These are phyloP conservation scores for Cyclotella sp. DNA, from an alignment of 108 stramenopile genomes.

Conservation along the genomic window DNA sequence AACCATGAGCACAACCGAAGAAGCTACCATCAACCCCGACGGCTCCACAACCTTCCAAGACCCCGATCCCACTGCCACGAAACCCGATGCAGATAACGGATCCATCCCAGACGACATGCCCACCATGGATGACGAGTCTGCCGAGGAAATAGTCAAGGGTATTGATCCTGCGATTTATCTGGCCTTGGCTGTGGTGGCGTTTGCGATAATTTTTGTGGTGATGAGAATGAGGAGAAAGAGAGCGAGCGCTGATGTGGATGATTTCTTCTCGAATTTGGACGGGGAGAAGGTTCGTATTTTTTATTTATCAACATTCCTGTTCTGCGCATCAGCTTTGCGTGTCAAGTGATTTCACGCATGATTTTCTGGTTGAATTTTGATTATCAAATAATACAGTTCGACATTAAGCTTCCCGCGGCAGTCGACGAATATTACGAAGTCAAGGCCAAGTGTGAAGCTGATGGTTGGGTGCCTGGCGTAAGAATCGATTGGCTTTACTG, in stretches of 20 bases:
- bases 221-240: constrained; percentile 55
- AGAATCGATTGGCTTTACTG: neutral
- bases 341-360: neutral
- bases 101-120: constrained; percentile 36
- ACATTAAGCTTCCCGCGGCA: constrained; percentile 84
- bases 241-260: constrained; percentile 64
- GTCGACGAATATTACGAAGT: constrained; percentile 89
- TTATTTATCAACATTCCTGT: neutral
- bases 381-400: constrained; percentile 59
- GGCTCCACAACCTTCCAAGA: constrained; percentile 77
- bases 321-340: no score
- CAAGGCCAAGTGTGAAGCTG: constrained; percentile 70
- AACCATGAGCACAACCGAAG: constrained; percentile 46
- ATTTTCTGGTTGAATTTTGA: constrained; percentile 12
- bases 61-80: constrained; percentile 12
- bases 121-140: constrained; percentile 29
- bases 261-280: constrained; percentile 83
- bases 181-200: constrained; percentile 57
- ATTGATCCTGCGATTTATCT: constrained; percentile 87
- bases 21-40: constrained; percentile 80
- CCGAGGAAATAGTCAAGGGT: constrained; percentile 49
- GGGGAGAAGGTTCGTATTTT: constrained; percentile 77
- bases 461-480: constrained; percentile 83
- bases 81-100: constrained; percentile 19
- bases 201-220: constrained; percentile 59